Conservation (phyloP, 495 filamentous ascomycete genomes). For the Penicillium cinerascens region DNA sequence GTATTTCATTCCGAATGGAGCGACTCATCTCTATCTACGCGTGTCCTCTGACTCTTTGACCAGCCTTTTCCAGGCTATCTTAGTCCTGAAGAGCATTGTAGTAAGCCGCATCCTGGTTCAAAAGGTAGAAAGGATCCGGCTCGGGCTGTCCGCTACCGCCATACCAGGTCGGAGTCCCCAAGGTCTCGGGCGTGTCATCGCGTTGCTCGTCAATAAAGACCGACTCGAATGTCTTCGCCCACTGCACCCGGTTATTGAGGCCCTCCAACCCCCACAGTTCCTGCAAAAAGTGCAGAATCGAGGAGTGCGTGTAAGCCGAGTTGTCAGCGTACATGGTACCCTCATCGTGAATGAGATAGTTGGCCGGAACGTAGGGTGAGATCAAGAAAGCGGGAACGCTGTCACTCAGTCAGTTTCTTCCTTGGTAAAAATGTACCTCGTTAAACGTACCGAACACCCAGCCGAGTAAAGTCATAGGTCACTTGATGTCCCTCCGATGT, state of each 20-base stretch:
- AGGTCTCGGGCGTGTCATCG: conserved; percentile 29
- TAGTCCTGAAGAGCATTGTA: conserved; percentile 12
- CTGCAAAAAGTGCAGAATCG: conserved; percentile 40
- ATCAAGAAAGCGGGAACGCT: conserved; percentile 45
- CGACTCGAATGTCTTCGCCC: conserved; percentile 42
- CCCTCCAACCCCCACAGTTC: conserved; percentile 42
- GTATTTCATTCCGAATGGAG: background rate
- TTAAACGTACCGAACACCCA: conserved; percentile 37
- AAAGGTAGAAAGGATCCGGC: conserved; percentile 26
- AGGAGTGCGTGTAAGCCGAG: conserved; percentile 42
- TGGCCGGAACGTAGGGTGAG: conserved; percentile 40
- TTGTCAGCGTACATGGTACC: conserved; percentile 38
- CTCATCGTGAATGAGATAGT: conserved; percentile 38
- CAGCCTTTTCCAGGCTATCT: background rate
- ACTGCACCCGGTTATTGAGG: conserved; percentile 40
- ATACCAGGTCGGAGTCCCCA: conserved; percentile 33
- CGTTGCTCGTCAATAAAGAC: conserved; percentile 29
- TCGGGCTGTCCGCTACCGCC: conserved; percentile 30
- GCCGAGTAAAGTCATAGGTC: conserved; percentile 44
- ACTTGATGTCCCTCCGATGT: conserved; percentile 32
- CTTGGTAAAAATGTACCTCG: background rate
- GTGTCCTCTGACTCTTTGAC: background rate
- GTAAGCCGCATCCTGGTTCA: conserved; percentile 35
- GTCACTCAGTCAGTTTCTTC: background rate
- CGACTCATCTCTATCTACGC: background rate